Percentiles rank a stretch among this genome's conserved stretches.
Conservation (phyloP, 352 stramenopile genomes). For the Pythium myriotylum region DNA sequence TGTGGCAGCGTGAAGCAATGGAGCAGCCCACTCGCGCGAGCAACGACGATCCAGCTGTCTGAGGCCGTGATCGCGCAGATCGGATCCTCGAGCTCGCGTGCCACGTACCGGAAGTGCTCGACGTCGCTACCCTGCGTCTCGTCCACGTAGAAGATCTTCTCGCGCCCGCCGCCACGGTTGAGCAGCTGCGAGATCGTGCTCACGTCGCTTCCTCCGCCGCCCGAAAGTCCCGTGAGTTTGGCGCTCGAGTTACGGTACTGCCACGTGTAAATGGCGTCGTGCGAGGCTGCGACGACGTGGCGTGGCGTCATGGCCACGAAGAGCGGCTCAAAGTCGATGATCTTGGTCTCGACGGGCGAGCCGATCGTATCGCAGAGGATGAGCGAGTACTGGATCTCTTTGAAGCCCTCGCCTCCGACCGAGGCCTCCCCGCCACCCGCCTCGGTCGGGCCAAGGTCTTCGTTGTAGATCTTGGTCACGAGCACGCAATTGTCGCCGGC, state of each 20-base stretch:
- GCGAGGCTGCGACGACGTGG: constrained; percentile 80
- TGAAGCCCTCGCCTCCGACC: constrained; percentile 33
- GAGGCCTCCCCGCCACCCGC: constrained; percentile 24
- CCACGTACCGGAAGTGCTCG: constrained; percentile 70
- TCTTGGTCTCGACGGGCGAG: constrained; percentile 83
- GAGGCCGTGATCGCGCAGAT: constrained; percentile 88
- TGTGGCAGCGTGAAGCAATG: constrained; percentile 92
- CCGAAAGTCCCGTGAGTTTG: constrained; percentile 70
- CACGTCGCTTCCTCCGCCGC: constrained; percentile 44
- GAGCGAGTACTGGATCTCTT: constrained; percentile 81
- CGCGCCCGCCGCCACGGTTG: constrained; percentile 64
- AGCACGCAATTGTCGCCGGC: constrained; percentile 88
- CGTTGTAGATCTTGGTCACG: constrained; percentile 83
- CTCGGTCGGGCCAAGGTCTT: constrained; percentile 47
- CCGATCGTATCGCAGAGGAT: constrained; percentile 88
- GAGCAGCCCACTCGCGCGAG: constrained; percentile 79
- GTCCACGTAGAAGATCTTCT: constrained; percentile 92
- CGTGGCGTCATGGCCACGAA: constrained; percentile 88
- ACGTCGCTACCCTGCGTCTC: constrained; percentile 76
- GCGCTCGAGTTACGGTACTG: constrained; percentile 90
- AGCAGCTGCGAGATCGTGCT: constrained; percentile 69
- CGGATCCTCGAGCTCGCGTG: constrained; percentile 75
- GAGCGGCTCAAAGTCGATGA: constrained; percentile 83
- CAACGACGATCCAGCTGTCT: constrained; percentile 85
- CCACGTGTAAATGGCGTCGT: constrained; percentile 91